These are phyloP conservation scores for Termitomyces sp. DNA, from an alignment of 768 basidiomycete species.

Conservation along the genomic window DNA sequence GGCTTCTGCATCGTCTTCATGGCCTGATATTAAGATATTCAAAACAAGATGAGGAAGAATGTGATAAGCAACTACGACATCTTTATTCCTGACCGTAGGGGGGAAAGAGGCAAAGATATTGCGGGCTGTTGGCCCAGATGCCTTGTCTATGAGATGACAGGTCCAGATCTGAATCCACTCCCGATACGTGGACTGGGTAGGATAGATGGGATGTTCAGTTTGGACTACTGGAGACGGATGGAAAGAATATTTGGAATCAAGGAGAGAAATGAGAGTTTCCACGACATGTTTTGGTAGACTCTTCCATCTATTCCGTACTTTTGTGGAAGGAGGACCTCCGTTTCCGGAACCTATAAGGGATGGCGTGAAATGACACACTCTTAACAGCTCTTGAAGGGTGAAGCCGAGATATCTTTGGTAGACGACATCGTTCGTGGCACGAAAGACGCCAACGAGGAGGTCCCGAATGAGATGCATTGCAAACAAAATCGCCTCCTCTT, in stretches of 20 bases:
- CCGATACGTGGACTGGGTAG: slow-evolving; percentile 71
- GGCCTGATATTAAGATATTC: slow-evolving; percentile 75
- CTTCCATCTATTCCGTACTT: slow-evolving; percentile 74
- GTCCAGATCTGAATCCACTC: slow-evolving; percentile 97
- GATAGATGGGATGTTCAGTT: slow-evolving; percentile 72
- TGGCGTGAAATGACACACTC: slow-evolving; percentile 80
- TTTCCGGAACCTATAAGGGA: slow-evolving; percentile 57
- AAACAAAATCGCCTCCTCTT: slow-evolving; percentile 70
- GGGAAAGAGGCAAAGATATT: slow-evolving; percentile 76
- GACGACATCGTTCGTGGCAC: slow-evolving; percentile 89
- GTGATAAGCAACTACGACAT: slow-evolving; percentile 91
- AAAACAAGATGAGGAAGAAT: slow-evolving; percentile 90
- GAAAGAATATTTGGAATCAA: slow-evolving; percentile 62
- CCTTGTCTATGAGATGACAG: slow-evolving; percentile 65
- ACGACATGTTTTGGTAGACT: slow-evolving; percentile 75
- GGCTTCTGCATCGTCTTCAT: slow-evolving; percentile 49
- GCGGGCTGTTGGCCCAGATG: slow-evolving; percentile 51
- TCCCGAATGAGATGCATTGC: slow-evolving; percentile 82
- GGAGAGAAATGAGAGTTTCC: slow-evolving; percentile 81
- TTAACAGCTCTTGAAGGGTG: slow-evolving; percentile 86
- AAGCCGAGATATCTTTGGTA: slow-evolving; percentile 88
- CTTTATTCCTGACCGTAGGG: slow-evolving; percentile 75
- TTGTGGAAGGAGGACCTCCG: slow-evolving; percentile 48
- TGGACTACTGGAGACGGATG: slow-evolving; percentile 33
- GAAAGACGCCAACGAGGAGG: slow-evolving; percentile 84